Percentiles rank a stretch among this genome's conserved stretches.
Conservation (phyloP, 495 filamentous ascomycete genomes). For the Eremomyces bilateralis region DNA sequence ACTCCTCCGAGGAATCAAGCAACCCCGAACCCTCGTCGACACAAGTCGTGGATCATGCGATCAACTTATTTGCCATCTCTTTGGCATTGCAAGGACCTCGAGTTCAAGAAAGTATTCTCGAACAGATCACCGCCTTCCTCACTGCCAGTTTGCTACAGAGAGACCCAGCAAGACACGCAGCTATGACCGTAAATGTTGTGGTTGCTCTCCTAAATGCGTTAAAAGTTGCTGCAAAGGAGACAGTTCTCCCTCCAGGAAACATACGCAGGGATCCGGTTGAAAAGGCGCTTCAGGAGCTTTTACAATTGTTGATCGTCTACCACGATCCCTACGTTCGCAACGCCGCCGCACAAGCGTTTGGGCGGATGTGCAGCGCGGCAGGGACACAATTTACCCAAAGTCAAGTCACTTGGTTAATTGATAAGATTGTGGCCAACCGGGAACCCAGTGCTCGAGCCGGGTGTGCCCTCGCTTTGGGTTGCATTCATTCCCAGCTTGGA, state of each 20-base stretch:
- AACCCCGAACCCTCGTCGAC: constrained; percentile 71
- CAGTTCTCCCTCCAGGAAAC: constrained; percentile 46
- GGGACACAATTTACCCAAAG: constrained; percentile 75
- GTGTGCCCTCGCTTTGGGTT: constrained; percentile 80
- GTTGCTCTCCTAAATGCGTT: constrained; percentile 58
- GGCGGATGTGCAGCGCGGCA: constrained; percentile 68
- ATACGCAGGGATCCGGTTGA: constrained; percentile 56
- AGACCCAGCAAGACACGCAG: constrained; percentile 70
- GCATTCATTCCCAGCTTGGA: constrained; percentile 84
- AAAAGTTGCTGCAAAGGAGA: constrained; percentile 68
- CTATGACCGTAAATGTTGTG: constrained; percentile 76
- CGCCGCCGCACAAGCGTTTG: constrained; percentile 71
- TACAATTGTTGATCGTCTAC: constrained; percentile 59
- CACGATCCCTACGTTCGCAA: constrained; percentile 68
- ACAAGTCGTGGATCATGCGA: constrained; percentile 82
- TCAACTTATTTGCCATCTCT: constrained; percentile 74
- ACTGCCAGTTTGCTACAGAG: constrained; percentile 59
- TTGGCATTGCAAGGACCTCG: constrained; percentile 71
- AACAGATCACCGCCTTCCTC: constrained; percentile 74
- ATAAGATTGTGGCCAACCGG: constrained; percentile 78
- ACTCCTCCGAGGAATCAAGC: constrained; percentile 19
- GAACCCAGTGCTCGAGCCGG: constrained; percentile 86
- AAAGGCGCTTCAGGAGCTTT: constrained; percentile 65
- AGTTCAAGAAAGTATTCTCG: constrained; percentile 86
- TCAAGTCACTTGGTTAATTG: constrained; percentile 79